Evolutionary conservation across 495 filamentous ascomycete genomes (phyloP).

Genomic region (Lasiosphaeriaceae sp.): DNA sequence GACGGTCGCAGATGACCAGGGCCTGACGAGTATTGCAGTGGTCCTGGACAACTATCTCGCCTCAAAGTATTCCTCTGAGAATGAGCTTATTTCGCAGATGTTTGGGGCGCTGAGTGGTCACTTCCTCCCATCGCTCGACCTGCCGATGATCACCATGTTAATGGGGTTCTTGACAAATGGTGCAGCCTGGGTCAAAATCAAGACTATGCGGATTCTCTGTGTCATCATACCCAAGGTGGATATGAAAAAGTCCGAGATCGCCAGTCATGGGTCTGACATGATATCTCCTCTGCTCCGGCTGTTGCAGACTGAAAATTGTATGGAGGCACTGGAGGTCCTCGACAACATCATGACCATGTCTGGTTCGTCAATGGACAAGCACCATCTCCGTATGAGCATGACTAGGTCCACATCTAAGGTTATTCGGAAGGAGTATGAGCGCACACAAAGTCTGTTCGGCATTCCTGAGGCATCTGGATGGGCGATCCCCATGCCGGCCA

Average conservation of each 20-base stretch:
- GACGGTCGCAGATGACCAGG: constrained; percentile 67
- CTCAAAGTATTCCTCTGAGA: constrained; percentile 61
- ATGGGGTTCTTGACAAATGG: constrained; percentile 90
- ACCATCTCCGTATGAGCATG: constrained; percentile 97
- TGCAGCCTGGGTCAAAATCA: constrained; percentile 81
- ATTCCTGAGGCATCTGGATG: constrained; percentile 95
- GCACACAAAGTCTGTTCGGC: constrained; percentile 89
- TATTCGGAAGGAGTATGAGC: constrained; percentile 89
- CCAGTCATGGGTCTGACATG: constrained; percentile 86
- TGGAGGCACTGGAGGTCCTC: constrained; percentile 83
- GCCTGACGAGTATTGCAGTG: constrained; percentile 49
- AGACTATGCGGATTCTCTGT: constrained; percentile 85
- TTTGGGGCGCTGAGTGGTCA: constrained; percentile 71
- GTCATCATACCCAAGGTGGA: constrained; percentile 86
- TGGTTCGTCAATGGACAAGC: constrained; percentile 85
- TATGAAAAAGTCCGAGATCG: constrained; percentile 87
- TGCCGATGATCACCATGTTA: constrained; percentile 79
- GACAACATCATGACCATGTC: constrained; percentile 95
- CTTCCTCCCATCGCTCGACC: constrained; percentile 81
- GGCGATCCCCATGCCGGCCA: constrained; percentile 91
- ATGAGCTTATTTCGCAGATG: constrained; percentile 74
- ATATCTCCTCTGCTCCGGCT: constrained; percentile 90
- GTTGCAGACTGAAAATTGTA: constrained; percentile 88
- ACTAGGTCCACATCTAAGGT: constrained; percentile 74
- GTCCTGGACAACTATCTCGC: constrained; percentile 68